These are phyloP conservation scores for Penicillium malachiteum DNA, from an alignment of 495 filamentous ascomycete species.

Conservation along the genomic window DNA sequence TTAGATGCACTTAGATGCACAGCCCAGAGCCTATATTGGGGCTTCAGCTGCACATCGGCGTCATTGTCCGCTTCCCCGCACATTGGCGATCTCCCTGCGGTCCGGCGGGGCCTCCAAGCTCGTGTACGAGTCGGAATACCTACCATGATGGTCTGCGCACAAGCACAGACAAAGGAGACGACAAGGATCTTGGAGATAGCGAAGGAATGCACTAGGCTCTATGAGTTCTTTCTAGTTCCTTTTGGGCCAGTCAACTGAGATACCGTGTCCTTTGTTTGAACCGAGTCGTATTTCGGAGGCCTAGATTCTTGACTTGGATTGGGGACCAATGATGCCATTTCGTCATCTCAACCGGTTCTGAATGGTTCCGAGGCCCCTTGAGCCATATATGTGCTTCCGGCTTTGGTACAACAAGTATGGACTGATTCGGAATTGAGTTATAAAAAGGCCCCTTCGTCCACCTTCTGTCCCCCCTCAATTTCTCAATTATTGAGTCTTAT, in stretches of 20 bases:
- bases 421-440: not conserved
- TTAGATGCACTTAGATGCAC: not conserved
- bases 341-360: constrained; percentile 5
- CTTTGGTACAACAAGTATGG: not conserved
- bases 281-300: not conserved
- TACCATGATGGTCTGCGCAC: not conserved
- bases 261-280: not conserved
- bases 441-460: constrained; percentile 3
- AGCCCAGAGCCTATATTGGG: not conserved
- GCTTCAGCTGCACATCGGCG: constrained; percentile 8
- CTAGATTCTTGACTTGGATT: not conserved
- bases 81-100: not conserved
- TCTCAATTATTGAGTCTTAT: not conserved
- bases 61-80: constrained; percentile 16
- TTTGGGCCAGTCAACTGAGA: no score
- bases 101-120: not conserved
- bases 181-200: no score
- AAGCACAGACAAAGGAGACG: not conserved
- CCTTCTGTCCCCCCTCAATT: not conserved
- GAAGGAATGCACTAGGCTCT: no score
- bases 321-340: constrained; percentile 6
- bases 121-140: not conserved
- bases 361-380: not conserved
- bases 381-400: constrained; percentile 6
- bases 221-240: no score